phyloP scores from a whole-genome alignment of 768 basidiomycete genomes.

The Clathrus columnatus region DNA sequence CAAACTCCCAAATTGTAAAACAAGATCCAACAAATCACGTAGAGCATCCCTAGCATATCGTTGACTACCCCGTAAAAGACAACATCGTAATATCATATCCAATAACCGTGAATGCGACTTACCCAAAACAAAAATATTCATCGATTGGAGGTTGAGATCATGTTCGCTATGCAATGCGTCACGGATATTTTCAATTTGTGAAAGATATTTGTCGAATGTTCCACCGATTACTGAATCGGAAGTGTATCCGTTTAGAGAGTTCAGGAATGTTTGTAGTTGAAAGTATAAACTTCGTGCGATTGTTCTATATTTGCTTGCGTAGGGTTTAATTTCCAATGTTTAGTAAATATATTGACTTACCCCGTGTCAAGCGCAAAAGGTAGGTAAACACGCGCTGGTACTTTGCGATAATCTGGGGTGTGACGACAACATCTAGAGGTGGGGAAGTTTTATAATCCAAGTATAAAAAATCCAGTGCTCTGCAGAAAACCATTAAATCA shows the following conservation, averaged over 20 bases:
- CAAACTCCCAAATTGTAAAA: slow-evolving; percentile 62
- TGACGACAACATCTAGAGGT: slow-evolving; percentile 67
- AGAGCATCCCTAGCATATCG: slow-evolving; percentile 56
- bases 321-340: slow-evolving; percentile 6
- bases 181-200: slow-evolving; percentile 24
- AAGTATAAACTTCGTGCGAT: slow-evolving; percentile 62
- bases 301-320: slow-evolving; percentile 33
- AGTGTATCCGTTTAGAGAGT: slow-evolving; percentile 58
- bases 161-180: slow-evolving; percentile 7
- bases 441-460: slow-evolving; percentile 85
- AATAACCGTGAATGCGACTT: slow-evolving; percentile 57
- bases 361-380: slow-evolving; percentile 69
- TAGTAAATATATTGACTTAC: slow-evolving; percentile 31
- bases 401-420: slow-evolving; percentile 64
- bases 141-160: slow-evolving; percentile 25
- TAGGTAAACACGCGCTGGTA: slow-evolving; percentile 81
- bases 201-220: slow-evolving; percentile 65
- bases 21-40: slow-evolving; percentile 49
- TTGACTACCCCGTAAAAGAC: slow-evolving; percentile 46
- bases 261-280: slow-evolving; percentile 60
- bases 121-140: slow-evolving; percentile 69
- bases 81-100: slow-evolving; percentile 69
- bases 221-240: slow-evolving; percentile 75
- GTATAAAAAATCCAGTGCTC: slow-evolving; percentile 83
- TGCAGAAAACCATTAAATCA: slow-evolving; percentile 18